Percentiles rank a stretch among this genome's conserved stretches.
Conservation (phyloP, 169 alveolate genomes). For the Perkinsus marinus region DNA sequence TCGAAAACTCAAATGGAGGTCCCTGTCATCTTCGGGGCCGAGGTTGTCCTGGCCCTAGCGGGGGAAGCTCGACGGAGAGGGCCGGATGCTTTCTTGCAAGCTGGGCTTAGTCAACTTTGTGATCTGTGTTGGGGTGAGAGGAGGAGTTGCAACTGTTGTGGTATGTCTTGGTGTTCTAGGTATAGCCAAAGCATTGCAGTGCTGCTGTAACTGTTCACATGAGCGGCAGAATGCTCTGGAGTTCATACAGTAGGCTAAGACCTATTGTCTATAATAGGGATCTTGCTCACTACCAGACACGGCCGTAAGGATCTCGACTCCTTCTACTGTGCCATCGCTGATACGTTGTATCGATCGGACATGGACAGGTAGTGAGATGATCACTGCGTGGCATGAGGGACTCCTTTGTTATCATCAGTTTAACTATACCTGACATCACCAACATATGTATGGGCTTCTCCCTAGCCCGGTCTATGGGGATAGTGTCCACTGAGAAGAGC, state of each 20-base stretch:
- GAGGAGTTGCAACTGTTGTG: neutral
- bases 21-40: neutral
- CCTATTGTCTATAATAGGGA: neutral
- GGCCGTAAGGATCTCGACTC: neutral
- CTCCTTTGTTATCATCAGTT: no score
- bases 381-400: neutral
- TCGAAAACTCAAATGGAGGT: neutral
- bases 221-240: neutral
- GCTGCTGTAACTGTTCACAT: neutral
- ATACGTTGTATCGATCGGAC: neutral
- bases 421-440: neutral
- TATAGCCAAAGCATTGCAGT: neutral
- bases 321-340: neutral
- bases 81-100: neutral
- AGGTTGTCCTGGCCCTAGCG: neutral
- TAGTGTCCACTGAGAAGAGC: neutral
- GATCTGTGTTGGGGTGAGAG: neutral
- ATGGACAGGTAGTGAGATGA: neutral
- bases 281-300: neutral
- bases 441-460: neutral
- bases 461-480: neutral
- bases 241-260: neutral
- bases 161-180: neutral
- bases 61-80: neutral
- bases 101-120: neutral